Conservation (phyloP, 176 grass and related monocot species). For the Avena insularis region DNA sequence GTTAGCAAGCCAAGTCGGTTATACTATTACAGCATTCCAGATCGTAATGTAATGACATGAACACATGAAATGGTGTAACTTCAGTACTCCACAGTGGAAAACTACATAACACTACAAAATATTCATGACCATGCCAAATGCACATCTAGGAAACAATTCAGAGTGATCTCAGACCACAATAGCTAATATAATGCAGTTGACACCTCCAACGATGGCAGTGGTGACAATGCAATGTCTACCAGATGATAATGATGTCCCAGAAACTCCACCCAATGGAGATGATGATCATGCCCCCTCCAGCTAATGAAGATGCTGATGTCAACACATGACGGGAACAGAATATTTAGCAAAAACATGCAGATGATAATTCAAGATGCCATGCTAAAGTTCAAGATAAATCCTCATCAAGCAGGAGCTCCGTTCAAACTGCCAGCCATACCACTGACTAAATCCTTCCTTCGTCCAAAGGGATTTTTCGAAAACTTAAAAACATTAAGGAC, state of each 20-base stretch:
- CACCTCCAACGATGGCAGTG: slow-evolving; percentile 48
- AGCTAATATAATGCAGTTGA: slow-evolving; percentile 39
- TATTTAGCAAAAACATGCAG: slow-evolving; percentile 69
- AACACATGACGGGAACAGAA: slow-evolving; percentile 53
- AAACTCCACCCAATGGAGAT: slow-evolving; percentile 54
- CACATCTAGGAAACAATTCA: slow-evolving; percentile 54
- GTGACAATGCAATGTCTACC: slow-evolving; percentile 70
- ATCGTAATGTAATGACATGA: slow-evolving; percentile 51
- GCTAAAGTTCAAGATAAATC: slow-evolving; percentile 65
- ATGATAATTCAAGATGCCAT: slow-evolving; percentile 64
- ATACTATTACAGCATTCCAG: slow-evolving; percentile 56
- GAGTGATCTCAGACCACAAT: slow-evolving; percentile 43
- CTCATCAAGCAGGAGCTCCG: slow-evolving; percentile 58
- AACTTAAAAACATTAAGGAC: slow-evolving; percentile 76
- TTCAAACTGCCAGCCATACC: slow-evolving; percentile 50
- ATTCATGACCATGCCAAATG: slow-evolving; percentile 56
- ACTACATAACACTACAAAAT: slow-evolving; percentile 46
- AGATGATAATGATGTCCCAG: slow-evolving; percentile 61
- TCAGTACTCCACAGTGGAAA: slow-evolving; percentile 2
- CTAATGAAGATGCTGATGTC: slow-evolving; percentile 61
- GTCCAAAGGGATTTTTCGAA: slow-evolving; percentile 93
- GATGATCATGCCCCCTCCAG: slow-evolving; percentile 57
- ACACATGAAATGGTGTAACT: slow-evolving; percentile 42
- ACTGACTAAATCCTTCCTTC: slow-evolving; percentile 79
- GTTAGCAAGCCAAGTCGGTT: slow-evolving; percentile 18